Percentiles rank a stretch among this genome's conserved stretches.
phyloP scores from a whole-genome alignment of 73 alveolate species.

The Paramecium biaurelia region DNA sequence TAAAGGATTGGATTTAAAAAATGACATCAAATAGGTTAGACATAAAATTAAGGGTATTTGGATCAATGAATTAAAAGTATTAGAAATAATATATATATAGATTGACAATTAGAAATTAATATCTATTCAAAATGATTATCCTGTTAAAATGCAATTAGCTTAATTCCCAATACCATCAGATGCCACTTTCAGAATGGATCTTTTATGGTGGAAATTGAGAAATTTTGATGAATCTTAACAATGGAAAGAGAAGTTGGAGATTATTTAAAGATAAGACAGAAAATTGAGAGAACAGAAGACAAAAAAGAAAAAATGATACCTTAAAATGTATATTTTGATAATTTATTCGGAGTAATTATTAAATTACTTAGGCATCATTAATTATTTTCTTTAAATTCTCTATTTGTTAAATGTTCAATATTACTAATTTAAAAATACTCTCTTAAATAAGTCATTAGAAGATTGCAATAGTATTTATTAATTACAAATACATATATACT shows the following conservation, averaged over 20 bases:
- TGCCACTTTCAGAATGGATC: slow-evolving; percentile 61
- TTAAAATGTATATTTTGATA: not conserved
- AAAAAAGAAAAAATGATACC: not conserved
- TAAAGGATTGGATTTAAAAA: slow-evolving; percentile 60
- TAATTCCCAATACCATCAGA: slow-evolving; percentile 65
- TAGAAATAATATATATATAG: not conserved
- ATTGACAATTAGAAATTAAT: slow-evolving; percentile 33
- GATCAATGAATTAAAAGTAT: slow-evolving; percentile 6
- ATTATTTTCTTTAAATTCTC: not conserved
- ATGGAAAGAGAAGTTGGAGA: slow-evolving; percentile 57
- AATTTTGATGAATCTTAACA: slow-evolving; percentile 31
- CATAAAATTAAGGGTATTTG: slow-evolving; percentile 40
- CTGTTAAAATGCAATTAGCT: slow-evolving; percentile 48
- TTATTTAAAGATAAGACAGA: slow-evolving; percentile 47
- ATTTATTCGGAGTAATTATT: not conserved
- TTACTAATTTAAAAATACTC: too few species aligned
- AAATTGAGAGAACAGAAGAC: slow-evolving; percentile 41
- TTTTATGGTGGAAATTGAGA: slow-evolving; percentile 43
- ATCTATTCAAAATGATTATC: slow-evolving; percentile 37
- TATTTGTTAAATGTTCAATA: too few species aligned
- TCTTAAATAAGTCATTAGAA: too few species aligned
- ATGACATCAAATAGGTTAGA: slow-evolving; percentile 10
- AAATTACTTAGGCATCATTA: too few species aligned
- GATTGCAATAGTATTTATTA: too few species aligned
- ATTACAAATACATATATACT: too few species aligned